A percentile compares a stretch with the other conserved stretches of the same genome.
Evolutionary conservation across 768 basidiomycete species (phyloP).

Genomic region (Terana coerulea): DNA sequence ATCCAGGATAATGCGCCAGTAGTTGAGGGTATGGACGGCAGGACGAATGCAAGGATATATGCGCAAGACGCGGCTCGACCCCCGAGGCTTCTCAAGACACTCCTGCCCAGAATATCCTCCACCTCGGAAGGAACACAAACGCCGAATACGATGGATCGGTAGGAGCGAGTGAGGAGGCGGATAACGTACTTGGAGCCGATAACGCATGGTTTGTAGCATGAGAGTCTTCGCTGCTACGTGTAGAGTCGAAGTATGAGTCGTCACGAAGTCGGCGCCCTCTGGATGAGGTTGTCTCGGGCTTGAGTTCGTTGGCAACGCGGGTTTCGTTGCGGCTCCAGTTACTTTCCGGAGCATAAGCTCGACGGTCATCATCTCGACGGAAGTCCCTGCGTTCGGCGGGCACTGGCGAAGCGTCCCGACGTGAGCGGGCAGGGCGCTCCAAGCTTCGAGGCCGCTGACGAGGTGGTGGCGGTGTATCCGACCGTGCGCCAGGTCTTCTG

Average conservation of each 20-base stretch:
- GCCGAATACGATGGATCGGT: conserved; percentile 31
- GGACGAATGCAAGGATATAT: conserved; percentile 28
- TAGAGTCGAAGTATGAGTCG: conserved; percentile 1
- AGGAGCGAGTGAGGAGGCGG: conserved; percentile 43
- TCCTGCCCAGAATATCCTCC: conserved; percentile 24
- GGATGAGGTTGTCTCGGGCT: background rate
- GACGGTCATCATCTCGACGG: background rate
- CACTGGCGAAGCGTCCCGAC: conserved; percentile 13
- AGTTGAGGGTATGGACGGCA: conserved; percentile 32
- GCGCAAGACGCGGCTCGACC: conserved; percentile 31
- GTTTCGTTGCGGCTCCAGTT: conserved; percentile 1
- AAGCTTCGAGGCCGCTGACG: conserved; percentile 2
- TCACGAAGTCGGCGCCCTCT: conserved; percentile 16
- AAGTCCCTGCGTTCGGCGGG: conserved; percentile 13
- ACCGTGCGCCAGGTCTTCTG: conserved; percentile 14
- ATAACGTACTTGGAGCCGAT: conserved; percentile 58
- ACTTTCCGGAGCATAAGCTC: conserved; percentile 5
- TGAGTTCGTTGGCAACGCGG: background rate
- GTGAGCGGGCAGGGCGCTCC: conserved; percentile 14
- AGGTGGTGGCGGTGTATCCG: conserved; percentile 15
- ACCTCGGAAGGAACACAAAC: conserved; percentile 33
- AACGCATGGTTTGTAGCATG: conserved; percentile 20
- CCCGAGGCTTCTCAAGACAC: conserved; percentile 42
- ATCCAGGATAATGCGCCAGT: conserved; percentile 43
- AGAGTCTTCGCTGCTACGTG: conserved; percentile 11